A percentile compares a stretch with the other conserved stretches of the same genome.
These are phyloP conservation scores for Xylaria sp. DNA, from an alignment of 2,329 filamentous ascomycete species.

Conservation along the genomic window DNA sequence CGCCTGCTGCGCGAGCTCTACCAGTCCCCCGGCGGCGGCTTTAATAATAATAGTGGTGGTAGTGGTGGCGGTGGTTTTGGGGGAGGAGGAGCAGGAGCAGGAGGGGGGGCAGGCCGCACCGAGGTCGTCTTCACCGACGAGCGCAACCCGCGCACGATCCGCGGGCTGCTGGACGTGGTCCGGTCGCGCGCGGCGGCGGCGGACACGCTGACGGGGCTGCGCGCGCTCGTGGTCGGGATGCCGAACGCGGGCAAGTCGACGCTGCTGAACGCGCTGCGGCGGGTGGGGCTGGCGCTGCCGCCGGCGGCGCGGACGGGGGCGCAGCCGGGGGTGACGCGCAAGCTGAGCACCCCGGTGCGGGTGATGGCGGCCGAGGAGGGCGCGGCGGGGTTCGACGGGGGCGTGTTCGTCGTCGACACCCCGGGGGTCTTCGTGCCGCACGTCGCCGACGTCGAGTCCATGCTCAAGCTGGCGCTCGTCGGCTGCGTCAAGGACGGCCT, in stretches of 20 bases:
- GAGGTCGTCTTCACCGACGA: constrained; percentile 50
- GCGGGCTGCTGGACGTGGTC: constrained; percentile 50
- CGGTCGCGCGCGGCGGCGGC: constrained; percentile 51
- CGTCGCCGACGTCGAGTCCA: constrained; percentile 78
- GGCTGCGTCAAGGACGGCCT: constrained; percentile 90
- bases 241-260: constrained; percentile 97
- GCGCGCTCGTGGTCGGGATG: constrained; percentile 92
- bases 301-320: constrained; percentile 83
- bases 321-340: constrained; percentile 87
- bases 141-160: constrained; percentile 38
- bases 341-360: constrained; percentile 80
- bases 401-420: constrained; percentile 86
- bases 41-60: too few species aligned
- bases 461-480: constrained; percentile 93
- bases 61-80: too few species aligned
- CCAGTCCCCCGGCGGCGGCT: too few species aligned
- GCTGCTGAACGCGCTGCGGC: constrained; percentile 84
- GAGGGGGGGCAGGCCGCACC: constrained; percentile 5
- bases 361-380: constrained; percentile 60
- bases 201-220: constrained; percentile 75
- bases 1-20: constrained; percentile 23
- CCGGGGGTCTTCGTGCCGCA: constrained; percentile 96
- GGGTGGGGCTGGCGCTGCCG: constrained; percentile 58
- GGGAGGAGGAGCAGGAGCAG: background rate
- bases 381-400: constrained; percentile 49